A percentile compares a stretch with the other conserved stretches of the same genome.
Conservation (phyloP, 2,329 filamentous ascomycete genomes). For the Drechmeria coniospora region DNA sequence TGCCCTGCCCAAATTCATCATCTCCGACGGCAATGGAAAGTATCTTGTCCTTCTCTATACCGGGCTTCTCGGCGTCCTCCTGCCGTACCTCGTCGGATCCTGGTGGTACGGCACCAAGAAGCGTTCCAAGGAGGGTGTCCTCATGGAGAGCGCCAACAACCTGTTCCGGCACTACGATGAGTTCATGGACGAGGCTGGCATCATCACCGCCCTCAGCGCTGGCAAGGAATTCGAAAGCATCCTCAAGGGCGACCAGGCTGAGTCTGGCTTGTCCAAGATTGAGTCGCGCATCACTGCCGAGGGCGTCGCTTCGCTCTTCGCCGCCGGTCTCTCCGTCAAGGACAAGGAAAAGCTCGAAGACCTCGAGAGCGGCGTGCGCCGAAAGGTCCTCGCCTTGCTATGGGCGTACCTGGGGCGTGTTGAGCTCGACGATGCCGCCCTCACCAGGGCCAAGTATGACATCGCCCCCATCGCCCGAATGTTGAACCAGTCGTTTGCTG, state of each 20-base stretch:
- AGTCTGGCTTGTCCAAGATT: slow-evolving; percentile 66
- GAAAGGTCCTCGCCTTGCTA: slow-evolving; percentile 77
- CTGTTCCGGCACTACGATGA: slow-evolving; percentile 90
- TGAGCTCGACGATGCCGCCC: slow-evolving; percentile 60
- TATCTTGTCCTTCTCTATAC: slow-evolving; percentile 88
- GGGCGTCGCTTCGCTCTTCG: slow-evolving; percentile 34
- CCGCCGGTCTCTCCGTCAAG: slow-evolving; percentile 48
- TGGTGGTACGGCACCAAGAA: slow-evolving; percentile 98
- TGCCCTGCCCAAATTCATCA: slow-evolving; percentile 80
- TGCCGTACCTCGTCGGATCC: slow-evolving; percentile 85
- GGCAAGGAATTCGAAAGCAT: slow-evolving; percentile 73
- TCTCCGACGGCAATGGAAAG: slow-evolving; percentile 88
- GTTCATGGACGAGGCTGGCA: slow-evolving; percentile 61
- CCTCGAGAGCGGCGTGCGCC: slow-evolving; percentile 61
- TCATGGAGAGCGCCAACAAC: slow-evolving; percentile 86
- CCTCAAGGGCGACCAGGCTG: slow-evolving; percentile 63
- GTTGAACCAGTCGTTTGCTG: slow-evolving; percentile 72
- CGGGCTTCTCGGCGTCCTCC: slow-evolving; percentile 67
- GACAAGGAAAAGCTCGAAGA: slow-evolving; percentile 66
- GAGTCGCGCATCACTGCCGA: slow-evolving; percentile 64
- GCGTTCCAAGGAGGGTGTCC: slow-evolving; percentile 82
- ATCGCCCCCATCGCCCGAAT: slow-evolving; percentile 74
- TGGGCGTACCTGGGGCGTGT: slow-evolving; percentile 92
- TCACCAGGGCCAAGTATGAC: slow-evolving; percentile 79
- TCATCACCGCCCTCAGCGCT: slow-evolving; percentile 66